Evolutionary conservation across 2,329 filamentous ascomycete species (phyloP).

Genomic region (Mariannaea sp.): DNA sequence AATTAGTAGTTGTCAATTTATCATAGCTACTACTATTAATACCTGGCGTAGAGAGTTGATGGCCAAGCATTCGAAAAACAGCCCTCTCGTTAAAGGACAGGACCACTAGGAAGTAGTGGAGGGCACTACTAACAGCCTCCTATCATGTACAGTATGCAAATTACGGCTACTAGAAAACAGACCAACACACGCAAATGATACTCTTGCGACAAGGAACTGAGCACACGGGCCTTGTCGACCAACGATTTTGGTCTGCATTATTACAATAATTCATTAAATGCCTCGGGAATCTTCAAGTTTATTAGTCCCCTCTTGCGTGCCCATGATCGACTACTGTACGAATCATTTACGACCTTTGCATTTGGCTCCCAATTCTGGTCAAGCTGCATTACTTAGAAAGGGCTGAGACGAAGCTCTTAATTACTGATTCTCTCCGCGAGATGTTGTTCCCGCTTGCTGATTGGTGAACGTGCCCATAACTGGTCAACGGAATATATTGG

Average conservation of each 20-base stretch:
- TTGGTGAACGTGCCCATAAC: constrained; percentile 22
- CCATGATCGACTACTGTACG: too few species aligned
- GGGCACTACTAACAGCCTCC: too few species aligned
- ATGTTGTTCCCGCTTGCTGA: constrained; percentile 8
- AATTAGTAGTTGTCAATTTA: too few species aligned
- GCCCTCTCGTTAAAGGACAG: too few species aligned
- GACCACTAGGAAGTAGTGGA: too few species aligned
- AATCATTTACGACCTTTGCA: too few species aligned
- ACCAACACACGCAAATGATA: constrained; percentile 15
- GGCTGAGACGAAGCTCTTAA: constrained; percentile 19
- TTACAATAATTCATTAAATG: neutral
- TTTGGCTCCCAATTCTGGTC: constrained; percentile 17
- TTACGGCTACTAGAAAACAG: constrained; percentile 20
- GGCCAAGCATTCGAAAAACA: too few species aligned
- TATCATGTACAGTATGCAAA: too few species aligned
- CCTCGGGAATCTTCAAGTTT: too few species aligned
- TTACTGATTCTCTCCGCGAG: constrained; percentile 19
- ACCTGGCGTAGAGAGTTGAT: too few species aligned
- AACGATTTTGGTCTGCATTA: neutral
- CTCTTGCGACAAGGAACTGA: neutral
- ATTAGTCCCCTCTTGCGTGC: too few species aligned
- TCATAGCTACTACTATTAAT: too few species aligned
- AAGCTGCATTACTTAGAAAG: constrained; percentile 20
- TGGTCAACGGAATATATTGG: constrained; percentile 14
- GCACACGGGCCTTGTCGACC: neutral